A percentile compares a stretch with the other conserved stretches of the same genome.
Evolutionary conservation across 495 filamentous ascomycete genomes (phyloP).

Genomic region (Podospora pseudocomata): DNA sequence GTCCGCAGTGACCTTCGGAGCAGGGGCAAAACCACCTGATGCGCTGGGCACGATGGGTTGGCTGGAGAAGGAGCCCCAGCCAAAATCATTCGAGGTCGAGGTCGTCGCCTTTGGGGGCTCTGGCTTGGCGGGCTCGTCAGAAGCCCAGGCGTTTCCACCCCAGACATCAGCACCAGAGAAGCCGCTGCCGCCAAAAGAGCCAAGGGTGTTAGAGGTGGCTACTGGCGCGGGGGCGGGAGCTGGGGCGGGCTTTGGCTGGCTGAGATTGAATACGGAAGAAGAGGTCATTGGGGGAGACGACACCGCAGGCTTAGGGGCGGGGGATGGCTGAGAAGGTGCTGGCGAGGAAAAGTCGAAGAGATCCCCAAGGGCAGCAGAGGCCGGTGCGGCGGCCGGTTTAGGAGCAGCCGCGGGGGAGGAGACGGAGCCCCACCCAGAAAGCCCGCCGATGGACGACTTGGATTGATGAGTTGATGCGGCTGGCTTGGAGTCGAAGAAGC

Average conservation of each 20-base stretch:
- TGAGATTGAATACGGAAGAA: slow-evolving; percentile 75
- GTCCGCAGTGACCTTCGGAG: slow-evolving; percentile 70
- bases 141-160: slow-evolving; percentile 56
- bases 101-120: slow-evolving; percentile 31
- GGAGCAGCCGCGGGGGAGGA: slow-evolving; percentile 46
- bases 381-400: slow-evolving; percentile 41
- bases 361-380: slow-evolving; percentile 59
- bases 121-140: slow-evolving; percentile 40
- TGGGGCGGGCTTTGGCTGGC: slow-evolving; percentile 45
- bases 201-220: slow-evolving; percentile 24
- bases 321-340: slow-evolving; percentile 26
- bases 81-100: slow-evolving; percentile 45
- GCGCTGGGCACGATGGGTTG: slow-evolving; percentile 52
- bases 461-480: slow-evolving; percentile 49
- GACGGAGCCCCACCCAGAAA: slow-evolving; percentile 53
- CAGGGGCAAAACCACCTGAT: slow-evolving; percentile 46
- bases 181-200: slow-evolving; percentile 36
- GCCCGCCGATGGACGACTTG: slow-evolving; percentile 46
- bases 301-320: slow-evolving; percentile 46
- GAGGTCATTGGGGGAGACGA: slow-evolving; percentile 40
- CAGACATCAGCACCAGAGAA: slow-evolving; percentile 52
- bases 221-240: slow-evolving; percentile 37
- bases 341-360: slow-evolving; percentile 74
- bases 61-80: slow-evolving; percentile 57
- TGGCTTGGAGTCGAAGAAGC: slow-evolving; percentile 77